Percentiles rank a stretch among this genome's conserved stretches.
phyloP scores from a whole-genome alignment of 78 protist genomes.

The Dictyostelium firmibasis region DNA sequence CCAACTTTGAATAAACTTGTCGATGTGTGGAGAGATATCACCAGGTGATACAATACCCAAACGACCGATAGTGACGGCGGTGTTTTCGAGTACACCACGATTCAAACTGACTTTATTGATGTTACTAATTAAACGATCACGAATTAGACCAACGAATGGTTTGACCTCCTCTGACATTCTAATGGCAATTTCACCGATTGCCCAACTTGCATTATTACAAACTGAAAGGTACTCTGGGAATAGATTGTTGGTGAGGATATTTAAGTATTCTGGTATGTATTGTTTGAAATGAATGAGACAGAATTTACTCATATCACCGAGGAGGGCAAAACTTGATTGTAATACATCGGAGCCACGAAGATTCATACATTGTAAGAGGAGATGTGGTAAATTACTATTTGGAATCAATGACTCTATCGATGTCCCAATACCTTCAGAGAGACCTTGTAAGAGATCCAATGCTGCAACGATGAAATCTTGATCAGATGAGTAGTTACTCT shows the following conservation, averaged over 20 bases:
- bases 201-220: conserved; percentile 95
- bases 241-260: conserved; percentile 42
- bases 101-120: conserved; percentile 25
- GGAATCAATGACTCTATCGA: conserved; percentile 80
- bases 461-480: conserved; percentile 84
- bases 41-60: conserved; percentile 61
- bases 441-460: conserved; percentile 89
- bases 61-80: conserved; percentile 87
- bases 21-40: conserved; percentile 31
- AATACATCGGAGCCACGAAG: conserved; percentile 75
- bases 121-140: conserved; percentile 69
- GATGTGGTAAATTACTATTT: conserved; percentile 35
- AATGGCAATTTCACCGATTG: conserved; percentile 89
- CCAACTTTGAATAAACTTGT: conserved; percentile 71
- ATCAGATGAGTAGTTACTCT: conserved; percentile 13
- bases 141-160: conserved; percentile 36
- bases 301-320: conserved; percentile 88
- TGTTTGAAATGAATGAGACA: conserved; percentile 48
- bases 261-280: conserved; percentile 54
- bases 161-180: conserved; percentile 47
- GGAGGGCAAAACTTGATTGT: conserved; percentile 88
- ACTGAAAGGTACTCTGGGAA: conserved; percentile 57
- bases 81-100: conserved; percentile 65
- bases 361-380: conserved; percentile 76
- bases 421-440: conserved; percentile 85